Percentiles rank a stretch among this genome's conserved stretches.
Evolutionary conservation across 345 rosid genomes (phyloP).

Genomic region (Citrus glauca): DNA sequence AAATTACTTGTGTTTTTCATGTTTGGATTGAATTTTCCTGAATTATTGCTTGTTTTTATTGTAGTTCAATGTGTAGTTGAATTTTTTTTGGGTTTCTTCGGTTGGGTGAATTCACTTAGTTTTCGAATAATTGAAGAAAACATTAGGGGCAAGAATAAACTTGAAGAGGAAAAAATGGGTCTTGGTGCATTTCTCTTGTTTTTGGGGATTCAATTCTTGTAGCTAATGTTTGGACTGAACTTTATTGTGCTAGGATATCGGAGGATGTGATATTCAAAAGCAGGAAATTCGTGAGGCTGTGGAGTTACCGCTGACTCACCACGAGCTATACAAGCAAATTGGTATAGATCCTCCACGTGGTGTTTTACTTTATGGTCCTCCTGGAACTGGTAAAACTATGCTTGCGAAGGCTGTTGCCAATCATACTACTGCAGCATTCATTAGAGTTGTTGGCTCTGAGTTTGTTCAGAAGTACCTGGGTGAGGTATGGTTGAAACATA

Average conservation of each 20-base stretch:
- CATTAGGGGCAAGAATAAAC: background rate
- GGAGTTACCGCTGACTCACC: conserved; percentile 93
- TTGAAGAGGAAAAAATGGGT: background rate
- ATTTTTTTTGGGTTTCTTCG: background rate
- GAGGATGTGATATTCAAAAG: conserved; percentile 98
- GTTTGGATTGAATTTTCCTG: background rate
- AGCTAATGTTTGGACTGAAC: background rate
- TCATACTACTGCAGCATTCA: conserved; percentile 95
- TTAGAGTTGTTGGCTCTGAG: conserved; percentile 98
- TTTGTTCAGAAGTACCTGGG: conserved; percentile 98
- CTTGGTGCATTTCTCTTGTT: background rate
- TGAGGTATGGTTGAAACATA: conserved; percentile 49
- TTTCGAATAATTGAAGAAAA: background rate
- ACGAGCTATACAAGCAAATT: conserved; percentile 90
- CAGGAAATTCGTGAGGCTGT: conserved; percentile 99
- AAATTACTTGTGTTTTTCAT: background rate
- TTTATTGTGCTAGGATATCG: conserved; percentile 67
- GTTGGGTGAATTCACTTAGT: background rate
- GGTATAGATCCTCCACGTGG: conserved; percentile 99
- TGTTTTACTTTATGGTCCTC: conserved; percentile 94
- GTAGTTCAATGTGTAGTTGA: background rate
- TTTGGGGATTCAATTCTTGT: background rate
- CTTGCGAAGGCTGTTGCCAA: conserved; percentile 98
- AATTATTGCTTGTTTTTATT: background rate
- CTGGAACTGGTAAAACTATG: conserved; percentile 99